Evolutionary conservation across 2,329 filamentous ascomycete species (phyloP), one percentile per base, ranked within the genome.

Genomic region (Colletotrichum horii): DNA sequence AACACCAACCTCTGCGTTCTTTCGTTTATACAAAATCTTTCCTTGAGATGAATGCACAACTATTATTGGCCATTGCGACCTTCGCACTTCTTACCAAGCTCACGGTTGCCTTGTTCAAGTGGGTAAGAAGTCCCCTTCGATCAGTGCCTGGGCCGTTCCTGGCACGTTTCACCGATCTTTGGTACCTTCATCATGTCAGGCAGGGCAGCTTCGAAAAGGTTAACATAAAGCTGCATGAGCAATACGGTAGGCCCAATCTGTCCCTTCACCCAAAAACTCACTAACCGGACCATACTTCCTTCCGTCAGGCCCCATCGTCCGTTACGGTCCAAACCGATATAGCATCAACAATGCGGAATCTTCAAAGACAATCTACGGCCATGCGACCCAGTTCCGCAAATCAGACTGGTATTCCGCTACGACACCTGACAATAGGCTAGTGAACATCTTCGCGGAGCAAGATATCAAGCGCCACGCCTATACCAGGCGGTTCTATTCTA

Each of bases 251-350:
- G 75, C 14, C 22, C 24, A 15, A n/a, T 36, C n/a, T 38, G n/a
- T 22, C 2, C 14, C 56, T 16, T 36, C 22, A 19, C 8, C 3
- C 26, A 19, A 4, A 32, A 12, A 12, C 11, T 5, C 32, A 32
- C 4, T 32, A 32, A 32, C 30, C 32, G 11, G 26, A 4, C 26
- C 26, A 28, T 28, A n/a, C n/a, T n/a, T 32, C 30, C 4, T 32
- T 32, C 12, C 11, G 3, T 6, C 28, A 83, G 84, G 84, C 0
- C 75, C 82, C 0, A 80, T 89, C n/a, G 83, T 89, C 1, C 86
- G 88, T 0, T 84, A 89, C 70, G 86, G 85, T 0, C 88, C 88
- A 0, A 83, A 87, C 30, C 84, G 88, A 12, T 89, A 88, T 70
- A 88, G 85, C 38, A 81, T 90, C 75, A 83, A 82, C 43, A 84